These are phyloP conservation scores for Gigaspora rosea DNA, from an alignment of 192 early-diverging fungal species.

Conservation along the genomic window DNA sequence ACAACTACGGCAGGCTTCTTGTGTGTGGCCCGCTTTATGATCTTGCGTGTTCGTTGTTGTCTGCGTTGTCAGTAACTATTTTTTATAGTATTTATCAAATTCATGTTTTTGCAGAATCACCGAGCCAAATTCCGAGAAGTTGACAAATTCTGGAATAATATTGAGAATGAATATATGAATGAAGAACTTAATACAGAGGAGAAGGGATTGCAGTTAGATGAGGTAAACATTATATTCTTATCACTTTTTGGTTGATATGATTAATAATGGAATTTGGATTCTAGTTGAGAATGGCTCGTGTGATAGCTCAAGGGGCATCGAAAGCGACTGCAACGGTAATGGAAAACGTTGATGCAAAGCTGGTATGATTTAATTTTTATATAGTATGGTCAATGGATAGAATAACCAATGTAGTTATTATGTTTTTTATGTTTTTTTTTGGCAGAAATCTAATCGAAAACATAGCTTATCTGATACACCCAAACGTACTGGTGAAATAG, in stretches of 20 bases:
- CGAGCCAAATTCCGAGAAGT: conserved; percentile 5
- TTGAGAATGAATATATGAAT: conserved; percentile 10
- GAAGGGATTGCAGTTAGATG: conserved; percentile 1
- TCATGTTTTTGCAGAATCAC: conserved; percentile 9
- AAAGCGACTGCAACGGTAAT: conserved; percentile 10
- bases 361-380: conserved; percentile 22
- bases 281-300: conserved; percentile 15
- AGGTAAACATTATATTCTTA: conserved; percentile 22
- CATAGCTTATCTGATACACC: conserved; percentile 7
- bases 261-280: conserved; percentile 2
- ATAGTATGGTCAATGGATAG: background rate
- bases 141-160: conserved; percentile 21
- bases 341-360: conserved; percentile 14
- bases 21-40: conserved; percentile 2
- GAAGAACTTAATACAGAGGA: conserved; percentile 2
- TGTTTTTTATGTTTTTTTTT: conserved; percentile 3
- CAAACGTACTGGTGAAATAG: conserved; percentile 3
- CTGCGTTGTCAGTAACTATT: conserved; percentile 6
- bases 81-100: conserved; percentile 1
- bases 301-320: background rate
- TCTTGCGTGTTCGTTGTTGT: conserved; percentile 21
- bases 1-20: conserved; percentile 20
- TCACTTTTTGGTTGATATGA: conserved; percentile 5
- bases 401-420: conserved; percentile 9
- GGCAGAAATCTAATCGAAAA: conserved; percentile 8